Conservation (phyloP, 257 asterid genomes). For the Echites panduratus region DNA sequence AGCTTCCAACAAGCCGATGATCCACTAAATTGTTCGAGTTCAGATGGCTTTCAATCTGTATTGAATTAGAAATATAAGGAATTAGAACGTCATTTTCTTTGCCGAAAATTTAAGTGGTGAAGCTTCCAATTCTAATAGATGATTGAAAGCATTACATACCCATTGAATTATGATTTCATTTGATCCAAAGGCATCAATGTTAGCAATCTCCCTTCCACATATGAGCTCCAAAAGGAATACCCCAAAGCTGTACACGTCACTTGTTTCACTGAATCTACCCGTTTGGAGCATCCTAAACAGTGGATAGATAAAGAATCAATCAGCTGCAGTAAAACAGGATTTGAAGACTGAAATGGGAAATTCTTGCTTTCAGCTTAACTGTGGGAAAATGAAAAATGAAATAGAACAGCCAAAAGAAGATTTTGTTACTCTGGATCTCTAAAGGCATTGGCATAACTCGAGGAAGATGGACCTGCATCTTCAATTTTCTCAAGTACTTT, state of each 20-base stretch:
- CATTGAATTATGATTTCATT: constrained; percentile 37
- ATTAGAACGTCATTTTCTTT: not conserved
- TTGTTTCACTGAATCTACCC: constrained; percentile 27
- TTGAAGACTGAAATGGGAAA: constrained; percentile 2
- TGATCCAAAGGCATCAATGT: constrained; percentile 37
- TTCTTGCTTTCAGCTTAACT: constrained; percentile 6
- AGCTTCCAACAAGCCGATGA: constrained; percentile 43
- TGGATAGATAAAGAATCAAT: constrained; percentile 8
- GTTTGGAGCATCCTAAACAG: constrained; percentile 33
- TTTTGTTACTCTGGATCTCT: constrained; percentile 65
- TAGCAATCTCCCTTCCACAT: constrained; percentile 47
- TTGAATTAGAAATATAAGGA: not conserved
- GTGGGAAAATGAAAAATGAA: not conserved
- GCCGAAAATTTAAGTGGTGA: not conserved
- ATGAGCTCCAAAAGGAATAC: constrained; percentile 61
- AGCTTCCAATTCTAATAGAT: no score
- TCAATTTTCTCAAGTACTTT: constrained; percentile 38
- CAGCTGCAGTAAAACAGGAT: not conserved
- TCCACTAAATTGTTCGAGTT: constrained; percentile 39
- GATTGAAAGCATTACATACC: constrained; percentile 37
- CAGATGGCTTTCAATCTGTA: constrained; percentile 39
- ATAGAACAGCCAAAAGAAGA: not conserved
- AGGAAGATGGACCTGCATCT: constrained; percentile 41
- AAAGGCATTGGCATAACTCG: constrained; percentile 36
- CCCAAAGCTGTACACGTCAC: constrained; percentile 71